A percentile compares a stretch with the other conserved stretches of the same genome.
Conservation (phyloP, 139 green algal genomes). For the Haematococcus lacustris region DNA sequence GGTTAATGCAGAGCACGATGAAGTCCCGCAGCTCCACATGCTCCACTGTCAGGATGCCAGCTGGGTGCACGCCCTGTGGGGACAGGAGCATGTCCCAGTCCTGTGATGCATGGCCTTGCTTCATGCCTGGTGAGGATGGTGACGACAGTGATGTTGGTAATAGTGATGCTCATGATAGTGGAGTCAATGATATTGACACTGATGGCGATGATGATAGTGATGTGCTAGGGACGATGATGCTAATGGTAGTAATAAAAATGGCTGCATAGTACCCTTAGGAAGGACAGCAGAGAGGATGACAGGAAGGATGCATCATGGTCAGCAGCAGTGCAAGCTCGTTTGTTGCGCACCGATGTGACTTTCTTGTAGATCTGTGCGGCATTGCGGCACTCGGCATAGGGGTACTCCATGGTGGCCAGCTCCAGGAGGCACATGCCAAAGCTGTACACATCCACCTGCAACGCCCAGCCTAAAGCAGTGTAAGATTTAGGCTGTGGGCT, state of each 20-base stretch:
- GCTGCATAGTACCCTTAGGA: no score
- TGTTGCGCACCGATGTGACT: slow-evolving; percentile 59
- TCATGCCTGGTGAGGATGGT: no score
- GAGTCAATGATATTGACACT: no score
- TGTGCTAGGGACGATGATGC: no score
- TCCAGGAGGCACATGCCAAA: slow-evolving; percentile 98
- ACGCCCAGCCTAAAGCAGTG: neutral
- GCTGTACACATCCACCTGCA: slow-evolving; percentile 48
- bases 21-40: slow-evolving; percentile 71
- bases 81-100: no score
- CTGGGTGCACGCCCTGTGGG: slow-evolving; percentile 67
- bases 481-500: neutral
- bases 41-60: slow-evolving; percentile 67
- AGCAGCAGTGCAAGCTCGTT: neutral
- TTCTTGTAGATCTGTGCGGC: slow-evolving; percentile 95
- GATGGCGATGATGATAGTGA: no score
- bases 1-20: slow-evolving; percentile 79
- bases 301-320: no score
- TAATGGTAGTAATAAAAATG: no score
- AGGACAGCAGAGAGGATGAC: no score
- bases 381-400: slow-evolving; percentile 91
- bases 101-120: no score
- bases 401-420: slow-evolving; percentile 91
- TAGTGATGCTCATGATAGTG: no score
- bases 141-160: no score